These are phyloP conservation scores for Crassisporium funariophilum DNA, from an alignment of 768 basidiomycete genomes.

Conservation along the genomic window DNA sequence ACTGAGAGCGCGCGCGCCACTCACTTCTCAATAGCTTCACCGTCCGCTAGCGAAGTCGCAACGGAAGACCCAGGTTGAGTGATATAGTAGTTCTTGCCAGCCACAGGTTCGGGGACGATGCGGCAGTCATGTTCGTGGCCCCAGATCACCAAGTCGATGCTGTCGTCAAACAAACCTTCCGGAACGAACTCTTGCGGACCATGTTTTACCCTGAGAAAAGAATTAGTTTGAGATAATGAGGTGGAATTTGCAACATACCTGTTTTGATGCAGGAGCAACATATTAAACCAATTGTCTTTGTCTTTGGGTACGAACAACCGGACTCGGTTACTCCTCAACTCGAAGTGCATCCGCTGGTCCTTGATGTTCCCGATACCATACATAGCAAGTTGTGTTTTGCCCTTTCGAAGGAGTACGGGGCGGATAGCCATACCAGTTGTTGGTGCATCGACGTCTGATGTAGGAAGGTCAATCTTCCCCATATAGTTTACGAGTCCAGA, in stretches of 20 bases:
- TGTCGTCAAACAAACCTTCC: conserved; percentile 97
- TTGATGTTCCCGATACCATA: conserved; percentile 98
- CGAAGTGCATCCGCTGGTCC: conserved; percentile 95
- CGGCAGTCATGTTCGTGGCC: conserved; percentile 99
- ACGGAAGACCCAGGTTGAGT: conserved; percentile 94
- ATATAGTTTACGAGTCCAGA: conserved; percentile 96
- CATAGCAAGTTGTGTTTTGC: conserved; percentile 81
- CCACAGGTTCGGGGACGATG: conserved; percentile 86
- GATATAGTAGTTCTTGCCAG: conserved; percentile 90
- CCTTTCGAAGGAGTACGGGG: conserved; percentile 91
- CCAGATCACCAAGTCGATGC: conserved; percentile 92
- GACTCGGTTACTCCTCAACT: conserved; percentile 90
- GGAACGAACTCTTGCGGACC: conserved; percentile 94
- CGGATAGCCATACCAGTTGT: conserved; percentile 81
- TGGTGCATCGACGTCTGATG: conserved; percentile 63
- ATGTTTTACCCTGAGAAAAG: conserved; percentile 74
- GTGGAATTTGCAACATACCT: conserved; percentile 52
- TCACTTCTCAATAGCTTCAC: conserved; percentile 91
- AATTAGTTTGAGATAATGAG: neutral
- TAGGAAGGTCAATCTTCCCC: conserved; percentile 89
- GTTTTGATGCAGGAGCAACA: conserved; percentile 94
- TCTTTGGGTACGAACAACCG: conserved; percentile 95
- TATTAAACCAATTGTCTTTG: conserved; percentile 93
- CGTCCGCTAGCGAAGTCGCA: conserved; percentile 92
- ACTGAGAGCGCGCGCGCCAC: conserved; percentile 12